A percentile compares a stretch with the other conserved stretches of the same genome.
Conservation (phyloP, 2,329 filamentous ascomycete genomes). For the Hansfordia pulvinata region DNA sequence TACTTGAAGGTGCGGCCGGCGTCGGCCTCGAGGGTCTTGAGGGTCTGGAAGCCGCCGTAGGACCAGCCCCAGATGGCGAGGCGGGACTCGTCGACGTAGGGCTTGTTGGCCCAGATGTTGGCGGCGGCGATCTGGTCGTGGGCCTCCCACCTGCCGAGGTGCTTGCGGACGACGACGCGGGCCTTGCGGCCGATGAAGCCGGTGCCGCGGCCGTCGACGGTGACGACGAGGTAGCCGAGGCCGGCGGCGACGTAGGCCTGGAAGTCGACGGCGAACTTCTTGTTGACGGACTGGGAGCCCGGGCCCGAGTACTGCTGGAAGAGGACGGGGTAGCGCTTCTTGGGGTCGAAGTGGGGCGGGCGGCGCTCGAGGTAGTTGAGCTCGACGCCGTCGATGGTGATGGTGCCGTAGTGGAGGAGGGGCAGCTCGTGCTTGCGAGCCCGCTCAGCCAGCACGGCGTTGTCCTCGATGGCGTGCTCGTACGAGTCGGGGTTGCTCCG, state of each 20-base stretch:
- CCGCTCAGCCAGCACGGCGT: slow-evolving; percentile 52
- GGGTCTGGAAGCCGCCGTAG: slow-evolving; percentile 86
- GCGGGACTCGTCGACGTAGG: slow-evolving; percentile 69
- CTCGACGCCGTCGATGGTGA: slow-evolving; percentile 69
- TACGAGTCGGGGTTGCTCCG: slow-evolving; percentile 53
- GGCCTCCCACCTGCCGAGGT: slow-evolving; percentile 76
- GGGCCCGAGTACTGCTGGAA: slow-evolving; percentile 94
- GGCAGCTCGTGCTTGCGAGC: slow-evolving; percentile 71
- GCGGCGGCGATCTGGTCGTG: slow-evolving; percentile 85
- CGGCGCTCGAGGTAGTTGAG: slow-evolving; percentile 68
- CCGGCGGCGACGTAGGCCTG: slow-evolving; percentile 76
- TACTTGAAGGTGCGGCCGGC: slow-evolving; percentile 85
- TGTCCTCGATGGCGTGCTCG: slow-evolving; percentile 65
- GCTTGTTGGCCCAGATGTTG: slow-evolving; percentile 66
- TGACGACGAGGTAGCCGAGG: slow-evolving; percentile 87
- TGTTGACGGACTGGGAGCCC: slow-evolving; percentile 77
- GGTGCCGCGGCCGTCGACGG: slow-evolving; percentile 85
- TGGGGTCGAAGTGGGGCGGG: slow-evolving; percentile 74
- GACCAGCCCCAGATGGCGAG: slow-evolving; percentile 98
- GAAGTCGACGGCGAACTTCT: slow-evolving; percentile 74
- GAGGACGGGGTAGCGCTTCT: slow-evolving; percentile 81
- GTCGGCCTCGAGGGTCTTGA: slow-evolving; percentile 90
- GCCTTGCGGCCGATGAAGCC: slow-evolving; percentile 79
- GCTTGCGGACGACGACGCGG: slow-evolving; percentile 68
- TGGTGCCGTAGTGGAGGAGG: slow-evolving; percentile 65